Evolutionary conservation across 176 grass and related monocot genomes (phyloP), one percentile per base, ranked within the genome.

Genomic region (Oryza punctata): DNA sequence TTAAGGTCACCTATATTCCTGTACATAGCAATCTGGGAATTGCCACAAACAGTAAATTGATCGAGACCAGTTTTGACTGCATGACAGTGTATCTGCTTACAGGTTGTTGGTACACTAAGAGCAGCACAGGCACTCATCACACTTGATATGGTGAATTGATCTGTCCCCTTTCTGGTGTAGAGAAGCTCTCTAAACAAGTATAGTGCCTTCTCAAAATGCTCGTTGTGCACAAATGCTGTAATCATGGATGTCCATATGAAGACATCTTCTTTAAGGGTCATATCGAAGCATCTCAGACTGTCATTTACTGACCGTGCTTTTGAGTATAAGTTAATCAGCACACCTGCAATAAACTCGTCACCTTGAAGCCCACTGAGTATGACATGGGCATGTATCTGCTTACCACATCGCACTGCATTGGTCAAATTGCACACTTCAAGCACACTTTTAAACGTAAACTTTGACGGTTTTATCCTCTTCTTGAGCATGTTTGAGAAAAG

Each of bases 191-290:
- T 78, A 66, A 94, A 97, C 60, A 97, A 83, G 45, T 71, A 14
- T 30, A 97, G 73, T 25, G 92, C 90, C 60, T 73, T 71, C 47
- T 89, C 83, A 72, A 85, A 92, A 64, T 90, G 86, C 21, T 76
- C 80, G 63, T 89, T 46, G 9, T 67, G 69, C 37, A 83, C 10
- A 70, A 82, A 94, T 67, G 88, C 86, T 85, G 81, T 91, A 33
- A 97, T 89, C 86, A 97, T 97, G 65, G 86, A 92, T 63, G 79
- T 77, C 91, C 92, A 97, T 73, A 63, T 87, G 73, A 94, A 70
- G 29, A 70, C 49, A 16, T 91, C 40, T 77, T 85, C 69, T 75
- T 81, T 92, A 37, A 78, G 76, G 69, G 81, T 88, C 86, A 85
- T 78, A 69, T 78, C 65, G 76, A 97, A 94, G 72, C 88, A 94